Percentiles rank a stretch among this genome's conserved stretches.
These are phyloP conservation scores for Gaeumannomyces tritici DNA, from an alignment of 2,329 filamentous ascomycete genomes.

Conservation along the genomic window DNA sequence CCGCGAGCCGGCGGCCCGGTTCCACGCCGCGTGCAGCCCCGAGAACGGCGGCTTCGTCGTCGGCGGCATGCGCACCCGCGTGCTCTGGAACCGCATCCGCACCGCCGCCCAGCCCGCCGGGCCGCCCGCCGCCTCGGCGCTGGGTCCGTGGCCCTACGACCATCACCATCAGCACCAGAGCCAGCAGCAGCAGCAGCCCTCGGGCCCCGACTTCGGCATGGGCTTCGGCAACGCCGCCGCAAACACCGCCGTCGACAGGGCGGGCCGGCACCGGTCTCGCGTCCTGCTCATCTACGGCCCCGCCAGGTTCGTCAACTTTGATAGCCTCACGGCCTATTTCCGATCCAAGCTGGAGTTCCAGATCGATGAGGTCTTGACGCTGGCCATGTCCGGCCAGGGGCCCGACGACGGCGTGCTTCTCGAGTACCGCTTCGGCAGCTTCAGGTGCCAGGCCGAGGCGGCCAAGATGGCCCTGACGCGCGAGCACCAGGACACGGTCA, in stretches of 20 bases:
- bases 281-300: conserved; percentile 41
- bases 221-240: no score
- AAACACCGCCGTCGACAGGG: conserved; percentile 4
- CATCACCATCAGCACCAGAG: no score
- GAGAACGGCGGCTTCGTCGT: conserved; percentile 24
- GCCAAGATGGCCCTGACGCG: conserved; percentile 23
- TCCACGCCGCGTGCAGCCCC: conserved; percentile 12
- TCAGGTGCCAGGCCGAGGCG: conserved; percentile 42
- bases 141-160: neutral
- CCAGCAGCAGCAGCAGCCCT: no score
- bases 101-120: conserved; percentile 17
- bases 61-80: conserved; percentile 23
- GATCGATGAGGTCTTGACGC: conserved; percentile 29
- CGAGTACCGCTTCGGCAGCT: conserved; percentile 46
- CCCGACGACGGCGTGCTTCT: conserved; percentile 12
- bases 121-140: neutral
- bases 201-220: no score
- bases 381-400: conserved; percentile 14
- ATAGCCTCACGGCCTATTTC: conserved; percentile 30
- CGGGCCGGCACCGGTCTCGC: conserved; percentile 26
- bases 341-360: conserved; percentile 32
- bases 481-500: conserved; percentile 12
- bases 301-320: conserved; percentile 30
- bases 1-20: conserved; percentile 24
- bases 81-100: conserved; percentile 39